Conservation (phyloP, 768 basidiomycete genomes). For the Clavaria fumosa region DNA sequence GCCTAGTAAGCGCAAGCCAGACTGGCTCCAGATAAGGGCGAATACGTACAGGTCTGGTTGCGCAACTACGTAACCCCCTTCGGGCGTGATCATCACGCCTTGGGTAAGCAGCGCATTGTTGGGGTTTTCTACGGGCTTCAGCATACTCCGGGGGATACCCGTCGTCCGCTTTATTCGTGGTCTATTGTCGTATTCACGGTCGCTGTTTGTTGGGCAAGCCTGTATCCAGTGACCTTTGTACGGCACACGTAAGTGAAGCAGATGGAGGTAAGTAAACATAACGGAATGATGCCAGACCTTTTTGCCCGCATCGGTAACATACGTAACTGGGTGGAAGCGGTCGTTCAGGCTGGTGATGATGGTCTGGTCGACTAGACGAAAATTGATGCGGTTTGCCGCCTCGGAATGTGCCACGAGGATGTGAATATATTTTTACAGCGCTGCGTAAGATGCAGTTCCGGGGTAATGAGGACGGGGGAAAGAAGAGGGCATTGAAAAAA, state of each 20-base stretch:
- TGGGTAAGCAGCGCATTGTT: slow-evolving; percentile 50
- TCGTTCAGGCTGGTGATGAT: slow-evolving; percentile 43
- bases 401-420: slow-evolving; percentile 47
- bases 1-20: neutral
- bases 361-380: slow-evolving; percentile 29
- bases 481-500: too few relatives aligned
- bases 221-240: slow-evolving; percentile 94
- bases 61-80: slow-evolving; percentile 94
- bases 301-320: slow-evolving; percentile 96
- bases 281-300: slow-evolving; percentile 42
- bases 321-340: slow-evolving; percentile 92
- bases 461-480: slow-evolving; percentile 14
- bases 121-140: slow-evolving; percentile 90
- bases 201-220: slow-evolving; percentile 94
- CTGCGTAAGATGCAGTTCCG: slow-evolving; percentile 30
- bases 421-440: slow-evolving; percentile 49
- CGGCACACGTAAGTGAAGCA: slow-evolving; percentile 8
- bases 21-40: neutral
- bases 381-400: slow-evolving; percentile 47
- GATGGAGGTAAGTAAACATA: neutral
- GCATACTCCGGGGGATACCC: slow-evolving; percentile 94
- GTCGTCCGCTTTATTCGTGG: slow-evolving; percentile 97
- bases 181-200: slow-evolving; percentile 85
- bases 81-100: slow-evolving; percentile 97
- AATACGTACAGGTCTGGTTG: slow-evolving; percentile 82